Evolutionary conservation across 768 basidiomycete genomes (phyloP).

Genomic region (Phylloporus sp.): DNA sequence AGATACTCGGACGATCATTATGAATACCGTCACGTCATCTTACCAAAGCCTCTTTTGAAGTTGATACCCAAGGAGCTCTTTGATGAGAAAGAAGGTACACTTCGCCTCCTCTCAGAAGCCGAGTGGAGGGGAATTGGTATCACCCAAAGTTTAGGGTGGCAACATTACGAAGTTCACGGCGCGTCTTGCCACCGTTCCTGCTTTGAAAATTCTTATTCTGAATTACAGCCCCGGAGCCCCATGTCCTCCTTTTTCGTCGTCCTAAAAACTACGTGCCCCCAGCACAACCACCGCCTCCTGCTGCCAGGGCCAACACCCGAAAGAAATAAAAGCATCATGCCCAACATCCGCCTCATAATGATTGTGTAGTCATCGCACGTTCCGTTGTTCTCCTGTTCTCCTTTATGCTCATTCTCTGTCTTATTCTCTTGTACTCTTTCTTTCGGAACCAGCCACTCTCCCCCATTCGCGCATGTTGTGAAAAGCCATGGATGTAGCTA

Average conservation of each 20-base stretch:
- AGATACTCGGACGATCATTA: constrained; percentile 88
- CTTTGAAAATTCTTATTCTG: constrained; percentile 10
- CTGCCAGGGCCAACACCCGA: constrained; percentile 38
- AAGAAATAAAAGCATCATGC: constrained; percentile 34
- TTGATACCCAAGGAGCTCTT: constrained; percentile 87
- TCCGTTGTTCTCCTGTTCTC: constrained; percentile 20
- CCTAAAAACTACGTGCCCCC: constrained; percentile 62
- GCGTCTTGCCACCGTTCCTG: constrained; percentile 15
- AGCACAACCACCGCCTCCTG: constrained; percentile 39
- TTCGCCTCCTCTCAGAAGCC: constrained; percentile 77
- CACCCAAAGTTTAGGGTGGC: constrained; percentile 94
- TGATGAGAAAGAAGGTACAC: constrained; percentile 69
- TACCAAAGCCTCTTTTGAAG: constrained; percentile 93
- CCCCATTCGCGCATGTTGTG: constrained; percentile 6
- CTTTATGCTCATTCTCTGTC: constrained; percentile 16
- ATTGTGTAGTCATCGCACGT: constrained; percentile 18
- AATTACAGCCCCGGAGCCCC: constrained; percentile 78
- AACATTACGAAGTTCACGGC: constrained; percentile 98
- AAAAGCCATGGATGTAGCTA: constrained; percentile 6
- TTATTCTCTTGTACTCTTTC: constrained; percentile 9
- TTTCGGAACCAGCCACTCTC: constrained; percentile 5
- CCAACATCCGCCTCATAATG: constrained; percentile 6
- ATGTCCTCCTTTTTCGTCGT: constrained; percentile 91
- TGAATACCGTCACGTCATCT: constrained; percentile 96
- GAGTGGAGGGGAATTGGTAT: constrained; percentile 98